phyloP scores from a whole-genome alignment of 2,329 filamentous ascomycete genomes.

The Sporothrix sp. region DNA sequence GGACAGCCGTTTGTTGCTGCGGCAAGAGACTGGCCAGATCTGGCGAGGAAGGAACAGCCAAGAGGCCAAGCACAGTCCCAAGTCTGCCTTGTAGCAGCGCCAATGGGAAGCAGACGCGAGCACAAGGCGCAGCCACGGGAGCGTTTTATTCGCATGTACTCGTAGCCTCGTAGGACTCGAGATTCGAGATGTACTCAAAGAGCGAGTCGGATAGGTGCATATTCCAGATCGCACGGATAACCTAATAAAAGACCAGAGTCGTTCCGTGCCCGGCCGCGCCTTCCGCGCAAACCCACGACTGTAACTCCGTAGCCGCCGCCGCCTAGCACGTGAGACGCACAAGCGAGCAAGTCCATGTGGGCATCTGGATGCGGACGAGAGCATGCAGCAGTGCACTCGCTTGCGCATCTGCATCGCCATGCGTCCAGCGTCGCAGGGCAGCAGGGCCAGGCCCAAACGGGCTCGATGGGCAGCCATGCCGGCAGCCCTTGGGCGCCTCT shows the following conservation, averaged over 20 bases:
- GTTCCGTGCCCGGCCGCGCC: constrained; percentile 2
- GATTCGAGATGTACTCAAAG: not conserved
- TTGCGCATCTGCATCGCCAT: not conserved
- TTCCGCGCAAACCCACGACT: not conserved
- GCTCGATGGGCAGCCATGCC: not conserved
- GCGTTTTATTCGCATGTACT: not conserved
- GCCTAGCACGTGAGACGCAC: constrained; percentile 1
- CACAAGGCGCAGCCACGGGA: too few relatives aligned
- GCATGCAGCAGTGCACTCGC: not conserved
- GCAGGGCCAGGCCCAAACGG: not conserved
- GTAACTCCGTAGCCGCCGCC: not conserved
- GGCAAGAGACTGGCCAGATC: not conserved
- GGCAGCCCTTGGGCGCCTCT: not conserved
- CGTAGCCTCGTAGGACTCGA: constrained; percentile 3
- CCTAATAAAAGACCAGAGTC: too few relatives aligned
- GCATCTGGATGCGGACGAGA: too few relatives aligned
- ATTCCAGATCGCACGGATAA: not conserved
- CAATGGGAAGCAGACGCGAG: constrained; percentile 4
- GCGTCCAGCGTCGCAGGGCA: not conserved
- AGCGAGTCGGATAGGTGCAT: not conserved
- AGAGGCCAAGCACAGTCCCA: too few relatives aligned
- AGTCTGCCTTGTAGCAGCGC: constrained; percentile 3
- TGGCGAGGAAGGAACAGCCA: not conserved
- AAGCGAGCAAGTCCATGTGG: not conserved
- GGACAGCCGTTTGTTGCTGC: too few relatives aligned